phyloP scores from a whole-genome alignment of 1,284 basidiomycete genomes.

The Boletus holoroseus region DNA sequence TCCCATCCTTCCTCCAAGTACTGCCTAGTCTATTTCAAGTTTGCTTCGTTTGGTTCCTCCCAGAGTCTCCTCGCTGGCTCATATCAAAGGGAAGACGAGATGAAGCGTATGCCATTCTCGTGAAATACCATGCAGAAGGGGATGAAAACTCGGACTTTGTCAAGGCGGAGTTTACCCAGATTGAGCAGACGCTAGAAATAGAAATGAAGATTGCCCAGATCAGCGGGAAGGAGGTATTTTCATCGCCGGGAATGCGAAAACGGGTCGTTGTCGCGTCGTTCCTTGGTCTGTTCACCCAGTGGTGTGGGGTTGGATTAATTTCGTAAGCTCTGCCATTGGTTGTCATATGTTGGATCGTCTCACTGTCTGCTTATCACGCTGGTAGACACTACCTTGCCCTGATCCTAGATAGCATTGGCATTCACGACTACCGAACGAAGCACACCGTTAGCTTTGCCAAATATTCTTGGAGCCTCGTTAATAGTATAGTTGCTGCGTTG shows the following conservation, averaged over 20 bases:
- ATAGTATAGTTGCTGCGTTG: slow-evolving; percentile 6
- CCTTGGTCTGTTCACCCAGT: slow-evolving; percentile 47
- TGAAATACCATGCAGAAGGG: slow-evolving; percentile 20
- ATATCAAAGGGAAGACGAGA: slow-evolving; percentile 46
- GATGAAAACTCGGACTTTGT: slow-evolving; percentile 15
- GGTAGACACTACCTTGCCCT: slow-evolving; percentile 14
- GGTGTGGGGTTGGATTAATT: slow-evolving; percentile 22
- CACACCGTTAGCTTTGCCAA: slow-evolving; percentile 16
- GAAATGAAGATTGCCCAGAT: slow-evolving; percentile 4
- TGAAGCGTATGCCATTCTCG: slow-evolving; percentile 29
- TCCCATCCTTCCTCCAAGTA: slow-evolving; percentile 53
- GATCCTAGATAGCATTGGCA: slow-evolving; percentile 19
- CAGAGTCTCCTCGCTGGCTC: slow-evolving; percentile 60
- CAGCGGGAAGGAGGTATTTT: background rate
- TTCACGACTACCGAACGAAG: slow-evolving; percentile 22
- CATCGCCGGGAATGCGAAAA: slow-evolving; percentile 11
- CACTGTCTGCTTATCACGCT: background rate
- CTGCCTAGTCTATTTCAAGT: slow-evolving; percentile 46
- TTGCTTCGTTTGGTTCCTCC: slow-evolving; percentile 44
- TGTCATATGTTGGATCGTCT: background rate
- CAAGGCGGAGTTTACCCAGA: slow-evolving; percentile 36
- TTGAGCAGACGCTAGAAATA: slow-evolving; percentile 40
- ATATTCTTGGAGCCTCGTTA: slow-evolving; percentile 14
- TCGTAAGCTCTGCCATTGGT: slow-evolving; percentile 2
- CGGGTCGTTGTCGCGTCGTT: slow-evolving; percentile 11